Evolutionary conservation across 352 stramenopile genomes (phyloP), one percentile per base, ranked within the genome.

Genomic region (Phytopythium cucurbitacearum): DNA sequence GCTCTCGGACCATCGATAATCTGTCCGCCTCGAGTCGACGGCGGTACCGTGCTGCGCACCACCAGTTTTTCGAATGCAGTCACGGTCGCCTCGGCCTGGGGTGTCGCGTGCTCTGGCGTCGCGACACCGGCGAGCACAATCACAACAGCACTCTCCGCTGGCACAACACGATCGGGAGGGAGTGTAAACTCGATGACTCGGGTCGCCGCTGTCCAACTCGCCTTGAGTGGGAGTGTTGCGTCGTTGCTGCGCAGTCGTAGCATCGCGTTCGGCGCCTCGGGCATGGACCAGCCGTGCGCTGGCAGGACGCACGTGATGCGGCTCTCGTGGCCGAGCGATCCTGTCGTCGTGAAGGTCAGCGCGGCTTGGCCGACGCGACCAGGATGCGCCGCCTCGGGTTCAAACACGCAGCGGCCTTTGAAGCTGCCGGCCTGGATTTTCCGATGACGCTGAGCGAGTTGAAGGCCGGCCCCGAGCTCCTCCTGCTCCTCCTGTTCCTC

Each of bases 61-160:
- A 84, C 59, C 15, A 86, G 56, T 51, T 87, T 89, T 56, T 89
- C 76, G 35, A 75, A 89, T 40, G 65, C 72, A 2, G 76, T 89
- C 40, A 87, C 69, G 8, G 73, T 67, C 1, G 62, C 62, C 42
- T 89, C 72, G 2, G 57, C 62, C 9, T 71, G 61, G 5, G 76
- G 64, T 0, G 74, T 89, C 7, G 77, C 77, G 8, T 53, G 64
- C 47, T 84, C 69, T 0, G 80, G 80, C 0, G 81, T 91, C 0
- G 41, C 34, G 12, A 91, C 75, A 12, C 78, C 81, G 12, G 74
- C 74, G 21, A 91, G 44, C 0, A 85, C 34, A 5, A 91, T 60
- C 7, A 74, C 57, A 3, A 89, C 47, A 0, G 55, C 57, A 3
- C 70, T 73, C 11, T 78, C 60, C 7, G 56, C 54, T 8, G 66